Base-by-base conservation (phyloP, 331 rosid species). In the Quercus phellos region DNA sequence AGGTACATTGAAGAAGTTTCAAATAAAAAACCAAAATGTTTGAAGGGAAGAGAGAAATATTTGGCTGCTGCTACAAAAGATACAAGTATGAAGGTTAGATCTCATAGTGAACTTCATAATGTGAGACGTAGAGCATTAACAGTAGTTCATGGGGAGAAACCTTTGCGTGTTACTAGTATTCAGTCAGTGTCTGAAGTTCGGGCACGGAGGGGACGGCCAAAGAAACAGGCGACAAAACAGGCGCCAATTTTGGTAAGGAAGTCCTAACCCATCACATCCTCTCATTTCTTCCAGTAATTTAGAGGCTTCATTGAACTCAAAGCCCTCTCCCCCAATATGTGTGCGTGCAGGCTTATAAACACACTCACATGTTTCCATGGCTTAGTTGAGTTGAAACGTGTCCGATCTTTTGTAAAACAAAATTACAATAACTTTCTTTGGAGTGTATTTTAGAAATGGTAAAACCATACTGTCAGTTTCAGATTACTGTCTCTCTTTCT, bases 1-100 rank as follows among this genome's bases (percentile, higher is more conserved):
- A 87, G 92, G 86, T 91, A 80, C 86, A 86, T 93, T 74, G 97
- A 94, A 84, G 97, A 92, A 79, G 76, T 84, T 81, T 83, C 93
- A 51, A 80, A 72, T 55, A 81, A 81, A 19, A 88, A 81, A 61
- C 78, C 85, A 7, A 83, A 79, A 73, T 34, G 74, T 84, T 56
- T 70, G 55, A 84, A 73, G 72, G 83, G 90, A 76, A 83, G 80
- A 72, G 92, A 82, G 74, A 90, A 87, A 43, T 55, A 34, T 61
- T 75, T 82, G 21, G 53, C 72, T 77, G 66, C 84, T 77, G 81
- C 87, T 79, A 80, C 74, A 4, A 85, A 85, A 78, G 80, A 70
- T 71, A 84, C 80, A 77, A 76, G 68, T 12, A 24, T 27, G 54
- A 79, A 79, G 81, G 67, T 59, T 78, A 75, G 77, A 46, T 79